Evolutionary conservation across 495 filamentous ascomycete genomes (phyloP).

Genomic region (Aspergillus leporis): DNA sequence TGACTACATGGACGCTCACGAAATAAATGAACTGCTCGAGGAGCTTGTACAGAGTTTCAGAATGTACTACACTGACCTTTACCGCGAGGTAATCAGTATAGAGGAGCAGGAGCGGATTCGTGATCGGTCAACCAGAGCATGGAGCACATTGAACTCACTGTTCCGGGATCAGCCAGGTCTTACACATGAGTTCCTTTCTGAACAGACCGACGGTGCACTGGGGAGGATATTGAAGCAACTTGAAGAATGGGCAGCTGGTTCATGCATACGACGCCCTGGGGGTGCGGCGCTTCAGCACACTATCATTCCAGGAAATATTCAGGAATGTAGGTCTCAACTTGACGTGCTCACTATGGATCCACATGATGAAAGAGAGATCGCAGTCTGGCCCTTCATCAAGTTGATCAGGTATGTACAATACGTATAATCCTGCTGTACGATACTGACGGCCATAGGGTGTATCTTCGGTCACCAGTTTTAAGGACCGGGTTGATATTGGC

Average conservation of each 20-base stretch:
- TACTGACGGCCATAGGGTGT: slow-evolving; percentile 30
- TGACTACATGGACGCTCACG: slow-evolving; percentile 26
- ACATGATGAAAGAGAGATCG: slow-evolving; percentile 4
- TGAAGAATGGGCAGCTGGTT: slow-evolving; percentile 19
- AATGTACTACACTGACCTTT: slow-evolving; percentile 19
- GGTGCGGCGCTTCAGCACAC: slow-evolving; percentile 18
- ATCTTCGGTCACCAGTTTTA: slow-evolving; percentile 30
- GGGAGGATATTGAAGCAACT: slow-evolving; percentile 14
- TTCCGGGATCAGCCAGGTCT: slow-evolving; percentile 21
- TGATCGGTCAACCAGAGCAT: slow-evolving; percentile 12
- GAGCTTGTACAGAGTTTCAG: slow-evolving; percentile 27
- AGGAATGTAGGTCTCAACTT: slow-evolving; percentile 22
- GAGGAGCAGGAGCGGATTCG: slow-evolving; percentile 18
- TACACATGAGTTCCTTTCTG: slow-evolving; percentile 23
- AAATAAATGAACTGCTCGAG: slow-evolving; percentile 26
- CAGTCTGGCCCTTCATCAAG: slow-evolving; percentile 38
- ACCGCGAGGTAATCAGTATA: slow-evolving; percentile 8
- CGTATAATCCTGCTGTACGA: not conserved
- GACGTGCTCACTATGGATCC: slow-evolving; percentile 22
- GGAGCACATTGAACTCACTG: slow-evolving; percentile 24
- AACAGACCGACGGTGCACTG: slow-evolving; percentile 11
- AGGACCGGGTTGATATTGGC: slow-evolving; percentile 30
- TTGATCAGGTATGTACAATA: slow-evolving; percentile 26
- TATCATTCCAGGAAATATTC: slow-evolving; percentile 12
- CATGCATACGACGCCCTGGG: slow-evolving; percentile 15